A percentile compares a stretch with the other conserved stretches of the same genome.
Evolutionary conservation across 2,329 filamentous ascomycete species (phyloP).

Genomic region (Akanthomyces lecanii): DNA sequence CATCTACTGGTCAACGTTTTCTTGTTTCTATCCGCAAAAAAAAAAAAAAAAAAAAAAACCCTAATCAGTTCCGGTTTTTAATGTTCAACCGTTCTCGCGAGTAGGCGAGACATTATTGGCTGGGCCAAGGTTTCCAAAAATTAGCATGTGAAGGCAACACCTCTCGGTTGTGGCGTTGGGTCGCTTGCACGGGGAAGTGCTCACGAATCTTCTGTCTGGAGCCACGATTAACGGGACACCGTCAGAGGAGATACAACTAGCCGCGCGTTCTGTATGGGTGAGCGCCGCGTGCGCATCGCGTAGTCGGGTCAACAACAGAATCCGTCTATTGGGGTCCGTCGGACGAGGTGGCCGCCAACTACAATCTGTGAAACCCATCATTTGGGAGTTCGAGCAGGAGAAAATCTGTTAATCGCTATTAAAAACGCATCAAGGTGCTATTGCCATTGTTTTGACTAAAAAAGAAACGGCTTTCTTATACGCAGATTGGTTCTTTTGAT

Average conservation of each 20-base stretch:
- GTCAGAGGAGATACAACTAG: neutral
- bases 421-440: neutral
- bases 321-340: slow-evolving; percentile 8
- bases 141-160: slow-evolving; percentile 7
- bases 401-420: neutral
- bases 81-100: no score
- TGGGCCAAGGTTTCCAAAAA: neutral
- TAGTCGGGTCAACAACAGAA: neutral
- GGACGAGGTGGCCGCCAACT: neutral
- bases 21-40: neutral
- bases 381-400: neutral
- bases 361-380: neutral
- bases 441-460: neutral
- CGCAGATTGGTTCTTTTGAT: slow-evolving; percentile 5
- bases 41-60: no score
- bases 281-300: neutral
- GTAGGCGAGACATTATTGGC: no score
- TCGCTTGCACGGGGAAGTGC: neutral
- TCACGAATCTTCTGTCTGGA: neutral
- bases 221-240: neutral
- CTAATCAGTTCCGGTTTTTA: neutral
- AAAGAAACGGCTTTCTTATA: neutral
- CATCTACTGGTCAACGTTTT: neutral
- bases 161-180: neutral
- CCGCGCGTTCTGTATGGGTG: neutral